Percentiles rank a stretch among this genome's conserved stretches.
phyloP scores from a whole-genome alignment of 768 basidiomycete genomes.

The Auricularia heimuer region DNA sequence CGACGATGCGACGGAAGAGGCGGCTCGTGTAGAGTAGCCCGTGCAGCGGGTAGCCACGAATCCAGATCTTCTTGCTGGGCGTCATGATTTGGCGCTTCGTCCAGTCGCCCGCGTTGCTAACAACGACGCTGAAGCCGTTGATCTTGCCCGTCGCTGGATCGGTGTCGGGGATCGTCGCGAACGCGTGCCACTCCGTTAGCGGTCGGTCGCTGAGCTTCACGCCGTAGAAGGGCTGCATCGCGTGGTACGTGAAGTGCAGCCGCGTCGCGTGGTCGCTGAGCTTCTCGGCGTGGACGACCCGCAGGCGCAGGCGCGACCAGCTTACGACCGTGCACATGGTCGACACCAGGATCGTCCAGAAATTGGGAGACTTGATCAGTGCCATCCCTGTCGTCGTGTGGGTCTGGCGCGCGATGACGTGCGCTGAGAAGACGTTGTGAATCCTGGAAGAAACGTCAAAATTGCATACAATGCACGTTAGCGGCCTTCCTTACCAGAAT shows the following conservation, averaged over 20 bases:
- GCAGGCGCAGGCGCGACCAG: not conserved
- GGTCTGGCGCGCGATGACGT: not conserved
- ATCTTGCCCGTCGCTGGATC: not conserved
- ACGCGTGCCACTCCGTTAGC: not conserved
- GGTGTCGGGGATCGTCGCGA: not conserved
- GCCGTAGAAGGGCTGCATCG: not conserved
- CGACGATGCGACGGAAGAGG: not conserved
- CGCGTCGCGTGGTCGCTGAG: conserved; percentile 6
- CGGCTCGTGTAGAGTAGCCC: not conserved
- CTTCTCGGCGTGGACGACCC: conserved; percentile 1
- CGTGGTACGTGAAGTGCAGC: conserved; percentile 5
- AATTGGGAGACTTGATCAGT: not conserved
- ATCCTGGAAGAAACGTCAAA: not conserved
- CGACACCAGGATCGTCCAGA: not conserved
- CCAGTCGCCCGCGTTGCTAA: not conserved
- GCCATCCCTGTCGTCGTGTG: not conserved
- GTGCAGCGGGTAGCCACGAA: not conserved
- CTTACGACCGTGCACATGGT: not conserved
- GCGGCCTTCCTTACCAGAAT: not conserved
- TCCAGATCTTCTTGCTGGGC: not conserved
- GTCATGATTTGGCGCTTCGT: not conserved
- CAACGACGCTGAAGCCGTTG: not conserved
- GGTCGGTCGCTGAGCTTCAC: not conserved
- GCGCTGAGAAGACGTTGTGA: not conserved
- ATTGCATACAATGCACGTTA: too few species aligned